Evolutionary conservation across 148 eudicot species (phyloP).

Genomic region (Nyssa sinensis): DNA sequence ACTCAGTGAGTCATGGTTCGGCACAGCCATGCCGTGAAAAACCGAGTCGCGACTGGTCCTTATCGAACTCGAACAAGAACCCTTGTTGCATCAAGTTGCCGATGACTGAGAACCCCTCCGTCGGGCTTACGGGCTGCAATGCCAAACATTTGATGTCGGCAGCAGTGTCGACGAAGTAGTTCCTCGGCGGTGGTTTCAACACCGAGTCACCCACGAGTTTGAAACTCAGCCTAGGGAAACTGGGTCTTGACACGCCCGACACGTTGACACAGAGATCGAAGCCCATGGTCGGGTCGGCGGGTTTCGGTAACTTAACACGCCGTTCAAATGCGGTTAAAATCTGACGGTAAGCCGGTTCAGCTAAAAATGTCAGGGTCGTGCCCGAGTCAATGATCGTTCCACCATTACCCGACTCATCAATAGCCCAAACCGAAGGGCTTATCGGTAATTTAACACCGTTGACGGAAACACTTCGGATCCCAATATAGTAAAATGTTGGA

Average conservation of each 20-base stretch:
- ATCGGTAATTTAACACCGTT: constrained; percentile 39
- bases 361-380: constrained; percentile 52
- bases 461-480: constrained; percentile 36
- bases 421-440: constrained; percentile 51
- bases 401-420: constrained; percentile 48
- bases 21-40: constrained; percentile 51
- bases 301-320: constrained; percentile 40
- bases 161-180: constrained; percentile 54
- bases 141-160: constrained; percentile 57
- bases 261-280: constrained; percentile 56
- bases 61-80: constrained; percentile 58
- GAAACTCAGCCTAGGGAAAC: constrained; percentile 54
- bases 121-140: constrained; percentile 34
- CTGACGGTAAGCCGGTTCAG: constrained; percentile 37
- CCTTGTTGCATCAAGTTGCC: constrained; percentile 79
- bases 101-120: constrained; percentile 44
- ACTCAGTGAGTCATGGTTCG: constrained; percentile 17
- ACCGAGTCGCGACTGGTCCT: constrained; percentile 38
- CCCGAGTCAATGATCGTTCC: constrained; percentile 67
- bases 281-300: constrained; percentile 30
- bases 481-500: constrained; percentile 59
- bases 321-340: constrained; percentile 31
- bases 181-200: constrained; percentile 50
- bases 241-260: constrained; percentile 24
- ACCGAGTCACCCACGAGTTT: constrained; percentile 45